Evolutionary conservation across 2,329 filamentous ascomycete species (phyloP), one percentile per base, ranked within the genome.

Genomic region (Hypoxylon sp.): DNA sequence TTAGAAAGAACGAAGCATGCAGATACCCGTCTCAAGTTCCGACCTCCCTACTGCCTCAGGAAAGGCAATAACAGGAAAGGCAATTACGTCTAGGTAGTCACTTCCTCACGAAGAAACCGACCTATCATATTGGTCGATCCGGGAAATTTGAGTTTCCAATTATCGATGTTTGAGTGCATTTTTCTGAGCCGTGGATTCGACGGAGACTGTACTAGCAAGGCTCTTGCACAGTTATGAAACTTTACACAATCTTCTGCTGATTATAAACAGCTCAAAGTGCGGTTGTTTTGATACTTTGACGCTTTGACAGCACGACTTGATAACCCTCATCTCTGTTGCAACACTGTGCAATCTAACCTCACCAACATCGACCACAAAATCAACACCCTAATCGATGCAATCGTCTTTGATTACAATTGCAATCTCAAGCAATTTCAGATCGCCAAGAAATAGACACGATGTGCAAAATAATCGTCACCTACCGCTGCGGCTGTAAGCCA

Each of bases 401-500:
- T 11, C 26, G 17, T 33, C 9, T 39, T 35, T n/a, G 19, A 24
- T 11, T 29, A 57, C 8, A 17, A n/a, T 35, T 52, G 17, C 17
- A 33, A 17, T 9, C 19, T 33, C 19, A 26, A 61, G n/a, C 3
- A 24, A n/a, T 13, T 22, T 6, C 8, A n/a, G 10, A 17, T 9
- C 14, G 13, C 9, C 14, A 46, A 55, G 24, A 10, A 59, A 26
- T 44, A 14, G 22, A 57, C 35, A 33, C 19, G 5, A 71, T 71
- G 69, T 71, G 66, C 59, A 69, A 59, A 9, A 14, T 66, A 9
- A 61, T 71, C 10, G 67, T 71, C 26, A 66, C 54, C 26, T 71
- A 69, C n/a, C 47, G 55, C n/a, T 71, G 69, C 35, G 66, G 66
- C 52, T 69, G 69, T 44, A 69, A 67, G 66, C 52, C 66, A 5